These are phyloP conservation scores for Nicotiana benthamiana DNA, from an alignment of 257 asterid species.

Conservation along the genomic window DNA sequence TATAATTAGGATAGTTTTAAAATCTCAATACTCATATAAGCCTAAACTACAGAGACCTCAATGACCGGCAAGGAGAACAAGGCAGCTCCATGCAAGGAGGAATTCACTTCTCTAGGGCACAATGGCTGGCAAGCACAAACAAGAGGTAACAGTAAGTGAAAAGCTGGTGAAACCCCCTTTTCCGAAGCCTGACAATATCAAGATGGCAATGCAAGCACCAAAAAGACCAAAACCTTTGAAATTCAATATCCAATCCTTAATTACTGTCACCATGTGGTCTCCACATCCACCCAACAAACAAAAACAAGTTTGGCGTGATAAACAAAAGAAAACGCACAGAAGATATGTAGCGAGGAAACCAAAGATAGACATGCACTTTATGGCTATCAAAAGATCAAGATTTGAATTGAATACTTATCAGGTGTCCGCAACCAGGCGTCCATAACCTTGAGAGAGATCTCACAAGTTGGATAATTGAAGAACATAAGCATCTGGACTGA, in stretches of 20 bases:
- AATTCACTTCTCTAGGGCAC: neutral
- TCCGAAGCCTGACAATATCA: too few species aligned
- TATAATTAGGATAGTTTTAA: neutral
- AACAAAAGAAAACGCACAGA: neutral
- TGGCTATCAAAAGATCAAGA: too few species aligned
- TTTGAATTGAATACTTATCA: too few species aligned
- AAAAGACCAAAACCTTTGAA: neutral
- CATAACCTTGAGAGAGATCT: neutral
- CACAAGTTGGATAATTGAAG: neutral
- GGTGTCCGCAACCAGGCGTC: too few species aligned
- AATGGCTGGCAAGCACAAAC: neutral
- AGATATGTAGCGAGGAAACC: neutral
- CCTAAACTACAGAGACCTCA: neutral
- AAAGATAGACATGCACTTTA: too few species aligned
- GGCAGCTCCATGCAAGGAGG: neutral
- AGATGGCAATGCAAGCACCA: neutral
- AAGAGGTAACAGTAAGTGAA: neutral
- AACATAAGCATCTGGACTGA: neutral
- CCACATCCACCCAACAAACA: neutral
- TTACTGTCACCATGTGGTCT: neutral
- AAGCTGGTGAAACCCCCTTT: neutral
- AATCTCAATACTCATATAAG: neutral
- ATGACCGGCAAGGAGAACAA: too few species aligned
- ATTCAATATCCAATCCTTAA: neutral
- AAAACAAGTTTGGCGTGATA: neutral